Base-by-base conservation (phyloP, 148 eudicot species). In the Drosera capensis region DNA sequence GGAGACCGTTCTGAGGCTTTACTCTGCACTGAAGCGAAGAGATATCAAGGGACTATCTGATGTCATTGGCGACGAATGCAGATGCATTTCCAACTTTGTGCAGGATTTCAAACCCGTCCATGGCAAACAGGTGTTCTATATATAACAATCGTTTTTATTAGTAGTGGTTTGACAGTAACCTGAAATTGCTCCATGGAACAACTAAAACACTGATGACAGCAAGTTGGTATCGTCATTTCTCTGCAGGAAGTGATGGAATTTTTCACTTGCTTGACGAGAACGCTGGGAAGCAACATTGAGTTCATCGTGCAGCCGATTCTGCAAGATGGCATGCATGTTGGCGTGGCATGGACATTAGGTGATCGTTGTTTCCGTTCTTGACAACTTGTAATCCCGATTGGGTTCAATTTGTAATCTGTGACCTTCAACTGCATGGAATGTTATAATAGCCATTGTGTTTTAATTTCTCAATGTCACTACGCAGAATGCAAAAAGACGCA, bases 271-370 rank as follows among this genome's bases (percentile, higher is more conserved):
- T 45, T 79, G 20, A 72, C 75, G 69, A 52, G 29, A 22, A 50
- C 20, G 28, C 7, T 79, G 54, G 82, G 87, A 52, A 56, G 60
- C 15, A 51, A 58, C 56, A 59, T 75, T 56, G 66, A 72, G 6
- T 70, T 79, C 48, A 68, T 64, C 23, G 71, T 75, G 40, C 52
- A 67, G 53, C 74, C 68, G 14, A 65, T 64, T 14, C n/a, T 45
- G 49, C 56, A 67, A 23, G 71, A 79, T 55, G 87, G 88, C 23
- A 64, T 73, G 79, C 57, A 49, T 48, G 72, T 79, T 35, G 68
- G 74, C 12, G 68, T 79, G 46, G 35, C 60, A 0, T 79, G 87
- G 87, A 75, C 45, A 70, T 57, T 75, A 70, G 79, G 86, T 74
- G 18, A 14, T 18, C 49, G 12, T 47, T 4, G 49, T 43, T 34